A percentile compares a stretch with the other conserved stretches of the same genome.
These are phyloP conservation scores for Echites panduratus DNA, from an alignment of 257 asterid species.

Conservation along the genomic window DNA sequence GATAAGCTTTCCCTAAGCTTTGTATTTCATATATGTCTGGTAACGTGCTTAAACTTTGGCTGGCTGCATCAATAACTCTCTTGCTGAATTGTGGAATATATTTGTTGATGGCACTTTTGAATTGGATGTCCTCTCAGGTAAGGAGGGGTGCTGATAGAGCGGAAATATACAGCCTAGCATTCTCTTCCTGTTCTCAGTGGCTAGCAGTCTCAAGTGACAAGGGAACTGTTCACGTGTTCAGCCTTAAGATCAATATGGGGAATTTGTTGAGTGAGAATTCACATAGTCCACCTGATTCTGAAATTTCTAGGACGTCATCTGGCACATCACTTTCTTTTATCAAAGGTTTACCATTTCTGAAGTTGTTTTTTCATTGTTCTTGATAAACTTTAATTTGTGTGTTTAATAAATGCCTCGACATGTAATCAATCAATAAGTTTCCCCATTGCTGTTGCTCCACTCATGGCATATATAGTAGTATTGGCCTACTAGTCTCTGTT, in stretches of 20 bases:
- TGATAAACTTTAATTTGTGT: not conserved
- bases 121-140: constrained; percentile 41
- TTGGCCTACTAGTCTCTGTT: not conserved
- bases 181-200: constrained; percentile 85
- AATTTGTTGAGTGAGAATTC: constrained; percentile 46
- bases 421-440: not conserved
- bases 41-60: not conserved
- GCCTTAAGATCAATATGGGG: constrained; percentile 61
- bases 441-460: not conserved
- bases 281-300: constrained; percentile 40
- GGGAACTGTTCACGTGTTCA: constrained; percentile 92
- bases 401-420: not conserved
- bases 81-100: not conserved
- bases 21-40: not conserved
- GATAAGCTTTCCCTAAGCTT: not conserved
- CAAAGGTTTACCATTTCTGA: constrained; percentile 43
- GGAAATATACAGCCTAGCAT: constrained; percentile 78
- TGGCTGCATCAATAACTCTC: not conserved
- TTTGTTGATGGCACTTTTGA: not conserved
- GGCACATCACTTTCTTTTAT: constrained; percentile 76
- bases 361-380: not conserved
- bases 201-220: constrained; percentile 91
- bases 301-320: constrained; percentile 37
- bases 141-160: constrained; percentile 99
- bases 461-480: not conserved